Evolutionary conservation across 352 stramenopile genomes (phyloP), one percentile per base, ranked within the genome.

Genomic region (Phytopythium sindhum): DNA sequence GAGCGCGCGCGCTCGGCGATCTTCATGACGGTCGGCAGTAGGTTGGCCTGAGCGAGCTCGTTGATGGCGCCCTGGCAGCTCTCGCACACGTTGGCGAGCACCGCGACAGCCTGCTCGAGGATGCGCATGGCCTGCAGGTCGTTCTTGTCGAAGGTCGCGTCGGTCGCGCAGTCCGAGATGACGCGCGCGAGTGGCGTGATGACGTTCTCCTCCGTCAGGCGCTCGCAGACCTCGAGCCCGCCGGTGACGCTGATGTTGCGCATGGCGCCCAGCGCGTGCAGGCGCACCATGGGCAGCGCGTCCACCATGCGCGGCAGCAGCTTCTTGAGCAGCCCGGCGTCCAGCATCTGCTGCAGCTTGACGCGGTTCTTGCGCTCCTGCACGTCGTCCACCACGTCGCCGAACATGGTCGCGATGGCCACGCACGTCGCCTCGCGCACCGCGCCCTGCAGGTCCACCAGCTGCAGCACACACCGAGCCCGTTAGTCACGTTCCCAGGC

Each of bases 241-340:
- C 88, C 88, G 0, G 86, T 91, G n/a, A 94, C 83, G 63, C 84
- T 95, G 56, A 96, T 92, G 69, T 96, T 96, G 65, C 86, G 85
- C 57, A 95, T 72, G 17, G 88, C 88, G 24, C 88, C 88, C 10
- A 96, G 67, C 10, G 85, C 86, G 64, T 94, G 81, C 42, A 95
- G 80, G 9, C 88, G 83, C 64, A 96, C 86, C 81, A 94, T 93
- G 29, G 84, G 85, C 58, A 92, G 73, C 52, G 86, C 81, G 64
- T 96, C 88, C 51, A 91, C 85, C 45, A 95, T 74, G n/a, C 88
- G 79, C 63, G 86, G 88, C 48, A 96, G 82, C 50, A 96, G 81
- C 66, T 94, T 94, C 57, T 77, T 75, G 2, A 94, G 67, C n/a
- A 96, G 70, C 0, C 88, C 88, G 29, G 73, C 75, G 57, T 90